phyloP scores from a whole-genome alignment of 2,329 filamentous ascomycete species.

The Sarocladium kiliense region DNA sequence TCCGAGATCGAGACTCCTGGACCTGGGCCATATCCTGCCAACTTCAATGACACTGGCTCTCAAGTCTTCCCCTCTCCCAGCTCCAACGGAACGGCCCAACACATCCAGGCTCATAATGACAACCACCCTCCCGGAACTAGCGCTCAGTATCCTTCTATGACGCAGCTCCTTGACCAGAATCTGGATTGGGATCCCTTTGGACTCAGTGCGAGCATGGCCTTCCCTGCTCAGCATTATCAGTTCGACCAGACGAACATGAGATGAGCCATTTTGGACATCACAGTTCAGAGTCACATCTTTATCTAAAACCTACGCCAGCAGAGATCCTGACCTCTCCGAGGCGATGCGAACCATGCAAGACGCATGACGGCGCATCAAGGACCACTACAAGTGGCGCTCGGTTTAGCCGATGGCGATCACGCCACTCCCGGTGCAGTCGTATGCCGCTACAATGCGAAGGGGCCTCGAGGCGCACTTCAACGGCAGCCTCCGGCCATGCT shows the following conservation, averaged over 20 bases:
- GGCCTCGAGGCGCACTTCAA: not conserved
- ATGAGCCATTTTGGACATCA: constrained; percentile 18
- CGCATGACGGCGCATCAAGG: not conserved
- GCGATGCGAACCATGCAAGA: not conserved
- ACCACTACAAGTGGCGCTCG: not conserved
- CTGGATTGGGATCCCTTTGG: constrained; percentile 92
- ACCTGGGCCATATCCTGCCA: constrained; percentile 59
- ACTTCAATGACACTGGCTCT: constrained; percentile 43
- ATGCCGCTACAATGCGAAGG: not conserved
- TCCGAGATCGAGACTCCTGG: constrained; percentile 66
- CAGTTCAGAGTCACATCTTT: not conserved
- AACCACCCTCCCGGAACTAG: constrained; percentile 22
- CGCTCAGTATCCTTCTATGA: constrained; percentile 55
- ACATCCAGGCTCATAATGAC: constrained; percentile 20
- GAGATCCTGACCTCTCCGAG: not conserved
- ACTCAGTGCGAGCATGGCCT: constrained; percentile 90
- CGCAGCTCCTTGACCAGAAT: constrained; percentile 67
- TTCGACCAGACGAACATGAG: constrained; percentile 59
- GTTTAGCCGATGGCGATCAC: not conserved
- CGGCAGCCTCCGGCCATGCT: not conserved
- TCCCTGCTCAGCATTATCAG: constrained; percentile 76
- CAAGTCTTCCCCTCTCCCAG: constrained; percentile 38
- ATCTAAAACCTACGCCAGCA: not conserved
- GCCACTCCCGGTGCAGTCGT: not conserved
- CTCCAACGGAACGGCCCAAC: constrained; percentile 17